These are phyloP conservation scores for Podospora anserina DNA, from an alignment of 495 filamentous ascomycete genomes.

Conservation along the genomic window DNA sequence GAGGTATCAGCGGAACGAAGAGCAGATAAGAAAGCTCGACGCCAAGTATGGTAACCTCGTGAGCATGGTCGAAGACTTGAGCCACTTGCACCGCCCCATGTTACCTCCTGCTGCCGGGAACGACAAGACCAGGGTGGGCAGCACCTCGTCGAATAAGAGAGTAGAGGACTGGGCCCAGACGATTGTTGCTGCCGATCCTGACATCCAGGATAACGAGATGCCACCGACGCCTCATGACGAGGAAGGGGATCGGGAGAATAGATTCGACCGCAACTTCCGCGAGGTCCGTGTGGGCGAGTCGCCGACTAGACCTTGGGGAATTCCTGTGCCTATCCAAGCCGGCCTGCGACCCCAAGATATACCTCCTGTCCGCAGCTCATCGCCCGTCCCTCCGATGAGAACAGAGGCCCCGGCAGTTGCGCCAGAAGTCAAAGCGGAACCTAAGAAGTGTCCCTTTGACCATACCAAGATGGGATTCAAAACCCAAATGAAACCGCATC, in stretches of 20 bases:
- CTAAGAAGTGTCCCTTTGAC: slow-evolving; percentile 48
- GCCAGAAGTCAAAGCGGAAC: not conserved
- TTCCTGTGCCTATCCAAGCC: slow-evolving; percentile 55
- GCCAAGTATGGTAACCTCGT: slow-evolving; percentile 87
- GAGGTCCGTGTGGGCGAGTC: slow-evolving; percentile 86
- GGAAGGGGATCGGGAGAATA: slow-evolving; percentile 47
- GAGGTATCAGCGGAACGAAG: slow-evolving; percentile 77
- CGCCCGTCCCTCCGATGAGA: not conserved
- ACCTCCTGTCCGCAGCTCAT: not conserved
- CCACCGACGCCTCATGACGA: slow-evolving; percentile 32
- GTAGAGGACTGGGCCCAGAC: slow-evolving; percentile 80
- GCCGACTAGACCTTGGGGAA: slow-evolving; percentile 87
- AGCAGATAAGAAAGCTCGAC: slow-evolving; percentile 78
- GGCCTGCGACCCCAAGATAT: slow-evolving; percentile 24
- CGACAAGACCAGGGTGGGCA: slow-evolving; percentile 40
- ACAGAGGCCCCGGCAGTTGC: not conserved
- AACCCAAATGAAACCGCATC: slow-evolving; percentile 20
- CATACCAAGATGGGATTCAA: slow-evolving; percentile 37
- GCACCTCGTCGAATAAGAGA: slow-evolving; percentile 54
- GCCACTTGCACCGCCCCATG: slow-evolving; percentile 77
- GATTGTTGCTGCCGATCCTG: slow-evolving; percentile 52
- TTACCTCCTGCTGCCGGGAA: slow-evolving; percentile 52
- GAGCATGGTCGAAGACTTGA: slow-evolving; percentile 85
- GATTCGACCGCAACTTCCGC: slow-evolving; percentile 76
- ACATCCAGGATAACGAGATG: slow-evolving; percentile 36